phyloP scores from a whole-genome alignment of 2,329 filamentous ascomycete genomes.

The Cercospora beticola region DNA sequence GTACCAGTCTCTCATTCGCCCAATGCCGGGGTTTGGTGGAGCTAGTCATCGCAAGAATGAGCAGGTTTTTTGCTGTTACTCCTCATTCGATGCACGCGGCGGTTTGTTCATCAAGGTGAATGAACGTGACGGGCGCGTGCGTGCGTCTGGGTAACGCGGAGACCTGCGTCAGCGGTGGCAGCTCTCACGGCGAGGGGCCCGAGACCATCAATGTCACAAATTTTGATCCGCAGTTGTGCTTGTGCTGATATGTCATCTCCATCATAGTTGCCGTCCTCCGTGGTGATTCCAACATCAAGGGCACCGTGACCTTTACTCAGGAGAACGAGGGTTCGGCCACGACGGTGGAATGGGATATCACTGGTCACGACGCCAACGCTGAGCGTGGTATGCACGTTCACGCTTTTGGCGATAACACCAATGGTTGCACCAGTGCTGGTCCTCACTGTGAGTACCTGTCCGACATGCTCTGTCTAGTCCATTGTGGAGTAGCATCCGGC shows the following conservation, averaged over 20 bases:
- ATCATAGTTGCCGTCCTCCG: conserved; percentile 85
- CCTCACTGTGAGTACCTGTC: conserved; percentile 75
- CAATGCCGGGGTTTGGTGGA: conserved; percentile 40
- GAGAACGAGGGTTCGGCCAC: conserved; percentile 76
- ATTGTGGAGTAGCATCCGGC: too few relatives aligned
- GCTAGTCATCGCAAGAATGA: conserved; percentile 33
- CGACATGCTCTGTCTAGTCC: neutral
- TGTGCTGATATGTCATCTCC: conserved; percentile 20
- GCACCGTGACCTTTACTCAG: conserved; percentile 95
- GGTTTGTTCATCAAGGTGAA: conserved; percentile 27
- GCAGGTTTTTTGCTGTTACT: conserved; percentile 31
- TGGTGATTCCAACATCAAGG: conserved; percentile 93
- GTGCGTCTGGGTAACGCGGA: neutral
- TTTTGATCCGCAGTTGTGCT: neutral
- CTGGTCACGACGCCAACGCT: conserved; percentile 88
- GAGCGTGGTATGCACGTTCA: conserved; percentile 98
- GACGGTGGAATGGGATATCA: conserved; percentile 87
- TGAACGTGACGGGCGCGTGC: neutral
- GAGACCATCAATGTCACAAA: neutral
- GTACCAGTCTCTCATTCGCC: conserved; percentile 16
- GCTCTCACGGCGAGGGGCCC: neutral
- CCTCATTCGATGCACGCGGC: conserved; percentile 20
- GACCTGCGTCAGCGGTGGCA: neutral
- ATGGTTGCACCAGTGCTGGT: conserved; percentile 97
- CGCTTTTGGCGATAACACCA: conserved; percentile 99